A percentile compares a stretch with the other conserved stretches of the same genome.
phyloP scores from a whole-genome alignment of 371 early-diverging fungal species.

The Rhizomucor pusillus region DNA sequence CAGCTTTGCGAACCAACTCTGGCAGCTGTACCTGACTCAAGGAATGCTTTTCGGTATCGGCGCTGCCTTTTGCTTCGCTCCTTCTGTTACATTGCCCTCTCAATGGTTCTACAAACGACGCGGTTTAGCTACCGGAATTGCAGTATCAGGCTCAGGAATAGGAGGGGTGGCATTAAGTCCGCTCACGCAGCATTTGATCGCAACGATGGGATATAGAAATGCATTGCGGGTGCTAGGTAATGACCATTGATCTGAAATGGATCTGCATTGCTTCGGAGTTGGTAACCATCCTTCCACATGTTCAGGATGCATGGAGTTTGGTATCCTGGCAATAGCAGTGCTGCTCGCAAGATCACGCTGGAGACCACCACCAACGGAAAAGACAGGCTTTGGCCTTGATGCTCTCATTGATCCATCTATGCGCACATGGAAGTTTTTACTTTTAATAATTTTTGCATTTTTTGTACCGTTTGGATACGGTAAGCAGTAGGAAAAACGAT shows the following conservation, averaged over 20 bases:
- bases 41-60: constrained; percentile 41
- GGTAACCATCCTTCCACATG: too few relatives aligned
- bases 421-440: constrained; percentile 12
- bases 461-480: constrained; percentile 43
- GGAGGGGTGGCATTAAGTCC: constrained; percentile 71
- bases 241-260: too few relatives aligned
- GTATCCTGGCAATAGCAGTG: constrained; percentile 36
- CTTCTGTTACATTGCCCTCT: constrained; percentile 38
- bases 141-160: constrained; percentile 68
- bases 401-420: constrained; percentile 16
- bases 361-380: constrained; percentile 19
- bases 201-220: constrained; percentile 49
- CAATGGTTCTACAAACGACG: constrained; percentile 46
- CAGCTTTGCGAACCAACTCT: constrained; percentile 45
- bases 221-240: constrained; percentile 43
- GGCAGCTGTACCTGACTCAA: constrained; percentile 64
- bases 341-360: constrained; percentile 30
- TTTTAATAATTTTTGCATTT: constrained; percentile 35
- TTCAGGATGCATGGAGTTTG: constrained; percentile 22
- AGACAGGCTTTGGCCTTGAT: constrained; percentile 4
- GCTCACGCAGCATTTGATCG: constrained; percentile 51
- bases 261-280: too few relatives aligned
- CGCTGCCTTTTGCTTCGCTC: constrained; percentile 33
- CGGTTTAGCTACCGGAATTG: constrained; percentile 49
- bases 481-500: too few relatives aligned